Conservation (phyloP, 805 yeast species). For the Candida stauntonica region DNA sequence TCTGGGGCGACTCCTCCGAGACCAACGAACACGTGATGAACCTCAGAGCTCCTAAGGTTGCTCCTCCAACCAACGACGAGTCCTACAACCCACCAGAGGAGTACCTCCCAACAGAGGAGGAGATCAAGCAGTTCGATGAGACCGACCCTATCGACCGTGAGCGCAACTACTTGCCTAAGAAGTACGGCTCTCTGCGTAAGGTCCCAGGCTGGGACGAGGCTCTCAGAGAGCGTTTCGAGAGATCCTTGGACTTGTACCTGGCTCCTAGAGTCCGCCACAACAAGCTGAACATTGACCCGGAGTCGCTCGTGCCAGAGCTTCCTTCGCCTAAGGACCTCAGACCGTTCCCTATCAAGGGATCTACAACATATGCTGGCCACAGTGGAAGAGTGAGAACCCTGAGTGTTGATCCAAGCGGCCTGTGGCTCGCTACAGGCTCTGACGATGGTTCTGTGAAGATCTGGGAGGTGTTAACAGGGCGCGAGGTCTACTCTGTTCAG, state of each 20-base stretch:
- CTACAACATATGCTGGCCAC: constrained; percentile 84
- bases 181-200: constrained; percentile 74
- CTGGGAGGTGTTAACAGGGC: constrained; percentile 96
- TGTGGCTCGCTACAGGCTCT: constrained; percentile 96
- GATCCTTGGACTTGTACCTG: constrained; percentile 86
- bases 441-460: constrained; percentile 93
- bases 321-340: constrained; percentile 95
- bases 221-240: constrained; percentile 87
- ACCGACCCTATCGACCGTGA: constrained; percentile 75
- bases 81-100: constrained; percentile 97
- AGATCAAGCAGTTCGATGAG: constrained; percentile 63
- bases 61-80: constrained; percentile 96
- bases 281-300: constrained; percentile 92
- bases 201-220: constrained; percentile 90
- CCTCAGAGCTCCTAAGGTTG: constrained; percentile 88
- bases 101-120: constrained; percentile 78
- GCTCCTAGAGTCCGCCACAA: constrained; percentile 95
- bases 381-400: constrained; percentile 75
- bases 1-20: constrained; percentile 76
- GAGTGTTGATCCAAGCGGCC: constrained; percentile 82
- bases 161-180: constrained; percentile 74
- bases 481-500: constrained; percentile 75
- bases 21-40: constrained; percentile 80
- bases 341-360: constrained; percentile 92
- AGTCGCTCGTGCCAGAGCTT: constrained; percentile 88